Evolutionary conservation across 2,329 filamentous ascomycete species (phyloP).

Genomic region (Venturiaceae sp.): DNA sequence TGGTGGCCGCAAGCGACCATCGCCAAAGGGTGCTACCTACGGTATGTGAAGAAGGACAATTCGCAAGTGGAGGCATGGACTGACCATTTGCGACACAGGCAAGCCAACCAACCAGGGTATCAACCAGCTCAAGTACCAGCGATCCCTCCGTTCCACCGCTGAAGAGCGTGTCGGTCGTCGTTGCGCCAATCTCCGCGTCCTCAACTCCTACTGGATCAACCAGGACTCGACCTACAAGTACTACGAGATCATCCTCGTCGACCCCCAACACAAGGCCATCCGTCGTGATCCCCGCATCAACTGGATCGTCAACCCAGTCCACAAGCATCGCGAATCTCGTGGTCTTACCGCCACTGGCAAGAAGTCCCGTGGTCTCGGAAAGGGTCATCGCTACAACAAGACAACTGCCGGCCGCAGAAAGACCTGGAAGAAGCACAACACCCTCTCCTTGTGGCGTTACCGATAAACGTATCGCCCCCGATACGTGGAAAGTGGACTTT

Average conservation of each 20-base stretch:
- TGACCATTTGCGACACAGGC: constrained; percentile 45
- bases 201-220: constrained; percentile 99
- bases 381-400: constrained; percentile 99
- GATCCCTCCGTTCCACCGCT: constrained; percentile 92
- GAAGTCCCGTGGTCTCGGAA: constrained; percentile 98
- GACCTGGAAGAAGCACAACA: constrained; percentile 99
- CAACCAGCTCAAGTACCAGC: constrained; percentile 99
- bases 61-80: background rate
- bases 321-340: constrained; percentile 99
- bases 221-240: constrained; percentile 99
- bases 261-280: constrained; percentile 99
- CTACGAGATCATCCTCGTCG: constrained; percentile 99
- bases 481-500: background rate
- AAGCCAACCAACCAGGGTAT: constrained; percentile 99
- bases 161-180: constrained; percentile 99
- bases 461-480: constrained; percentile 46
- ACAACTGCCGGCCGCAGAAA: constrained; percentile 94
- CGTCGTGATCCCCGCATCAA: constrained; percentile 98
- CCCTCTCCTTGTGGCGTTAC: constrained; percentile 97
- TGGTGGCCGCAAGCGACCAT: constrained; percentile 97
- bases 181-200: constrained; percentile 96
- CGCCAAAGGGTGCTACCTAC: constrained; percentile 96
- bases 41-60: constrained; percentile 49
- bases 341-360: constrained; percentile 98
- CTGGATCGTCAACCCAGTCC: constrained; percentile 99